Evolutionary conservation across 192 early-diverging fungal genomes (phyloP).

Genomic region (Backusella luteola): DNA sequence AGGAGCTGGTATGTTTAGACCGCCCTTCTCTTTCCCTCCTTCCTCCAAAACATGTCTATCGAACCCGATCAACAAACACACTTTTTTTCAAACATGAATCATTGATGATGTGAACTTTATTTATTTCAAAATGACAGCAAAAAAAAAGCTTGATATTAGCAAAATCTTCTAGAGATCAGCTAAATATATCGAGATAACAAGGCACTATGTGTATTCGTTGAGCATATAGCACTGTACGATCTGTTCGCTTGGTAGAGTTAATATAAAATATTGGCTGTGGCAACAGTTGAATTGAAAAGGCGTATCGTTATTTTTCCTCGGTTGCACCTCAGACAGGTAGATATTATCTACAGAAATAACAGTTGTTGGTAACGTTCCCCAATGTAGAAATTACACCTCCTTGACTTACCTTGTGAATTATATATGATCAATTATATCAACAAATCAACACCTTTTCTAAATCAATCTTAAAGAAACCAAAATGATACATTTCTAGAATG

Average conservation of each 20-base stretch:
- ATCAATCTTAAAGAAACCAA: too few relatives aligned
- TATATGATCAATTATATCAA: not conserved
- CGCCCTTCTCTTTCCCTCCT: not conserved
- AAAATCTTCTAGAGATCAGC: not conserved
- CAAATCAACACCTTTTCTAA: too few relatives aligned
- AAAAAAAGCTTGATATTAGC: not conserved
- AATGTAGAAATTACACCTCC: slow-evolving; percentile 1
- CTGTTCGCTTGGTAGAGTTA: not conserved
- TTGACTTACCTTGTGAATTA: not conserved
- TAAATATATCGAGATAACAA: not conserved
- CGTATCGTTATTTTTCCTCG: not conserved
- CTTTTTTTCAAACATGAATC: not conserved
- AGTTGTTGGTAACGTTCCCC: not conserved
- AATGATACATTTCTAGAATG: too few relatives aligned
- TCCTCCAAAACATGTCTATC: not conserved
- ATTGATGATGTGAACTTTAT: not conserved
- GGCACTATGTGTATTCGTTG: not conserved
- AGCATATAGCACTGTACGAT: not conserved
- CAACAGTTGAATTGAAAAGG: slow-evolving; percentile 1
- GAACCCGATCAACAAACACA: not conserved
- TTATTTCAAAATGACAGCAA: slow-evolving; percentile 1
- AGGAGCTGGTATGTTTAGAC: not conserved
- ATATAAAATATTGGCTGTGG: not conserved
- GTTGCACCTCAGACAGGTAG: not conserved
- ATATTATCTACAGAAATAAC: slow-evolving; percentile 1